A percentile compares a stretch with the other conserved stretches of the same genome.
Evolutionary conservation across 2,329 filamentous ascomycete genomes (phyloP).

Genomic region (Sclerotinia nivalis): DNA sequence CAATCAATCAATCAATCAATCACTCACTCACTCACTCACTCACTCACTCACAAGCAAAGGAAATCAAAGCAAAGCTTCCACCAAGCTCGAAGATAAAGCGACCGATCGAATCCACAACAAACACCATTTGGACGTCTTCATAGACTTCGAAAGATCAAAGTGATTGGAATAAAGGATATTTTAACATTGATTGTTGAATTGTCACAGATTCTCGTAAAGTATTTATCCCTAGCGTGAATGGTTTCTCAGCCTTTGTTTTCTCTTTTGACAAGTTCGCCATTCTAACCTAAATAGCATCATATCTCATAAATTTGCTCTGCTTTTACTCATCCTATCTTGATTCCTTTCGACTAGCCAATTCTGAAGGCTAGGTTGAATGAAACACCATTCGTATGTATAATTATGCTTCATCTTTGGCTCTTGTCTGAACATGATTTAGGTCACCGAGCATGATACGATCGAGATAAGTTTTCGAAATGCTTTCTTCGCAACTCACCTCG

Average conservation of each 20-base stretch:
- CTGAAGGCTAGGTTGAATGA: neutral
- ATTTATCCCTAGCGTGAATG: neutral
- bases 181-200: neutral
- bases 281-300: constrained; percentile 8
- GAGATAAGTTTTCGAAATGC: constrained; percentile 32
- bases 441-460: constrained; percentile 31
- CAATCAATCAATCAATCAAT: neutral
- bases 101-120: neutral
- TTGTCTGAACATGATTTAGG: neutral
- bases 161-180: neutral
- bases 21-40: neutral
- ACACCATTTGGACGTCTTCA: neutral
- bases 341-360: neutral
- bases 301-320: neutral
- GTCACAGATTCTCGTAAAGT: neutral
- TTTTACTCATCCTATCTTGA: neutral
- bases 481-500: constrained; percentile 33
- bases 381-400: neutral
- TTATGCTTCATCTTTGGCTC: too few species aligned
- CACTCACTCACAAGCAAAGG: neutral
- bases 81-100: neutral
- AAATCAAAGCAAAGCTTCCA: neutral
- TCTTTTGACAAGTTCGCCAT: neutral
- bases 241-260: neutral
- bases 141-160: neutral